Conservation (phyloP, 148 eudicot species). For the Rhododendron kiyosumense region DNA sequence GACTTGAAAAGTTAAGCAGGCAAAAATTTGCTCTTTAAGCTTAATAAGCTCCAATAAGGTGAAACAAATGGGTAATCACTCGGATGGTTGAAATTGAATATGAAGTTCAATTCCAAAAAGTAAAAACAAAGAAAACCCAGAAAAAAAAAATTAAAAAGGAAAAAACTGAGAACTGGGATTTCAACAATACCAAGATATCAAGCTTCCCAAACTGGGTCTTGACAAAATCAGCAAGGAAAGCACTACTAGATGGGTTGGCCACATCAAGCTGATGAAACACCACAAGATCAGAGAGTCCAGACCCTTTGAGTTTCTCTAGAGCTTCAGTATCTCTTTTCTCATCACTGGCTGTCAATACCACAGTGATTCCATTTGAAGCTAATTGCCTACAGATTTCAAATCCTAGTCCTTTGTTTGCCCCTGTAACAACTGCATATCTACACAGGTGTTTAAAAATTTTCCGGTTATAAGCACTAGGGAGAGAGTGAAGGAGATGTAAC, state of each 20-base stretch:
- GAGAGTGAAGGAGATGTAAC: too few species aligned
- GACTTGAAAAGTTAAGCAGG: background rate
- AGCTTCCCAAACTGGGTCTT: constrained; percentile 10
- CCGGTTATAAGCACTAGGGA: too few species aligned
- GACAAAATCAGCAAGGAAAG: constrained; percentile 21
- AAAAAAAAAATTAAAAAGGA: background rate
- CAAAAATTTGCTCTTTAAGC: background rate
- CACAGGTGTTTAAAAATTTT: too few species aligned
- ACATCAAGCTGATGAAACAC: constrained; percentile 29
- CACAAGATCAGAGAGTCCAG: constrained; percentile 11
- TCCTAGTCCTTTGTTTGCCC: constrained; percentile 17
- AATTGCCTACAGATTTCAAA: constrained; percentile 21
- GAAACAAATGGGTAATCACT: background rate
- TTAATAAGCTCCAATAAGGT: background rate
- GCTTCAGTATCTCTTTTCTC: constrained; percentile 28
- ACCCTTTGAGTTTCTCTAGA: constrained; percentile 15
- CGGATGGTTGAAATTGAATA: background rate
- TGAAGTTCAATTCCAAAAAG: background rate
- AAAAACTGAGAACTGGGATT: background rate
- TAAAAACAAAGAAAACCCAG: background rate
- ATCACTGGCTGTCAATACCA: constrained; percentile 22
- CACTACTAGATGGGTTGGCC: constrained; percentile 14
- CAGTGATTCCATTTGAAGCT: constrained; percentile 16
- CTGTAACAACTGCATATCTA: constrained; percentile 23
- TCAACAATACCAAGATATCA: constrained; percentile 10